These are phyloP conservation scores for Plasmodium ovale DNA, from an alignment of 169 alveolate species.

Conservation along the genomic window DNA sequence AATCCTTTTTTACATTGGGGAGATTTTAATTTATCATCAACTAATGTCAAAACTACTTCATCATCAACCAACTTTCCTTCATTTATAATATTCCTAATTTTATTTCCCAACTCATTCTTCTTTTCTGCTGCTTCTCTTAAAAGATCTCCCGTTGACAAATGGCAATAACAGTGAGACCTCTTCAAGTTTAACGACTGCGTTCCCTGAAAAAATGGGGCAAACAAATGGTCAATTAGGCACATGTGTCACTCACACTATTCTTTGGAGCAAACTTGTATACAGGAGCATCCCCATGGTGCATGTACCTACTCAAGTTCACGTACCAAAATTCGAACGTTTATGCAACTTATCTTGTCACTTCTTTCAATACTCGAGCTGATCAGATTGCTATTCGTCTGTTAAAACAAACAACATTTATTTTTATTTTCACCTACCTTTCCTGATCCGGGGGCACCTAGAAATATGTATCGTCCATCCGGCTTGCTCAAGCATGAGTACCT, in stretches of 20 bases:
- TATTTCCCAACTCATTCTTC: constrained; percentile 81
- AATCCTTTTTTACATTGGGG: constrained; percentile 93
- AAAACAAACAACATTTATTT: not conserved
- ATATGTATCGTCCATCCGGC: constrained; percentile 84
- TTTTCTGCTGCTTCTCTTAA: constrained; percentile 84
- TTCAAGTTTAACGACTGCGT: constrained; percentile 80
- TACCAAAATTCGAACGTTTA: too few relatives aligned
- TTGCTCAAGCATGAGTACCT: constrained; percentile 84
- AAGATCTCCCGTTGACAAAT: constrained; percentile 85
- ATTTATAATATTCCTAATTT: constrained; percentile 92
- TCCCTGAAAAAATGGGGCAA: constrained; percentile 74
- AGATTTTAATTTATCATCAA: constrained; percentile 89
- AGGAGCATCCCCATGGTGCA: too few relatives aligned
- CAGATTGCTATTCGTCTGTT: too few relatives aligned
- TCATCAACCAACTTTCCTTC: constrained; percentile 94
- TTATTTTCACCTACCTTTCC: constrained; percentile 80
- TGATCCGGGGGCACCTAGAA: constrained; percentile 88
- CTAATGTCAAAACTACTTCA: constrained; percentile 90
- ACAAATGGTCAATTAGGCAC: not conserved
- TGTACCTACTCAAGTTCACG: too few relatives aligned
- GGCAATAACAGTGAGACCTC: constrained; percentile 86
- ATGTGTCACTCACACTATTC: not conserved
- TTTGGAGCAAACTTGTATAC: too few relatives aligned
- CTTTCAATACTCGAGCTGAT: too few relatives aligned
- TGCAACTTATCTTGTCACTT: too few relatives aligned